Conservation (phyloP, 208 protist species). For the Angomonas deanei region DNA sequence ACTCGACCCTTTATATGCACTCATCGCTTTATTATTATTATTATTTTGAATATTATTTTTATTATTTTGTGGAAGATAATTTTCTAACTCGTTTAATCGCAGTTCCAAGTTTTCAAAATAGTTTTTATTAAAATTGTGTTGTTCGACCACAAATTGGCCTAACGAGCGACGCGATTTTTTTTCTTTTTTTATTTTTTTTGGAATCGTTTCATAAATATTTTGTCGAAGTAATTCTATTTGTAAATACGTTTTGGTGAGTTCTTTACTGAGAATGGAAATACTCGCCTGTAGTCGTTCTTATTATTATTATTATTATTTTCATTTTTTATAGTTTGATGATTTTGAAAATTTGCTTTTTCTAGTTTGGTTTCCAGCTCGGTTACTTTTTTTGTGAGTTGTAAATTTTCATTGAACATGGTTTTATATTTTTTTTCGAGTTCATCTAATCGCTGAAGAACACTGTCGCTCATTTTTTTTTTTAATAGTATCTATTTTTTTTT, state of each 20-base stretch:
- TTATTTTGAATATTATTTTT: not conserved
- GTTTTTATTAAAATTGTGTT: not conserved
- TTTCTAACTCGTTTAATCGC: not conserved
- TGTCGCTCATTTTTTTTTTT: conserved; percentile 10
- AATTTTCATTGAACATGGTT: not conserved
- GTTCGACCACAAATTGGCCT: not conserved
- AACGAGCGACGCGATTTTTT: not conserved
- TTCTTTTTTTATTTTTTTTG: conserved; percentile 1
- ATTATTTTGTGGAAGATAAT: not conserved
- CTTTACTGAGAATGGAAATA: conserved; percentile 4
- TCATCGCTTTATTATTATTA: not conserved
- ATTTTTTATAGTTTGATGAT: conserved; percentile 2
- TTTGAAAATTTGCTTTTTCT: not conserved
- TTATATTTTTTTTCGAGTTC: not conserved
- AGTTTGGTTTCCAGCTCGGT: not conserved
- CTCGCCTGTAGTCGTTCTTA: conserved; percentile 4
- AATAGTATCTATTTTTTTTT: not conserved
- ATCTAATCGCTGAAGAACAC: not conserved
- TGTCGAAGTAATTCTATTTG: not conserved
- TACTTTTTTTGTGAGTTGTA: not conserved
- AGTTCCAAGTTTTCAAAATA: not conserved
- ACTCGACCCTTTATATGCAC: not conserved
- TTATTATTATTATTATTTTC: not conserved
- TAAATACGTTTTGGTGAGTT: not conserved
- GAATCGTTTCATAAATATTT: not conserved